A percentile compares a stretch with the other conserved stretches of the same genome.
Conservation (phyloP, 2,329 filamentous ascomycete species). For the Colletotrichum gloeosporioides region DNA sequence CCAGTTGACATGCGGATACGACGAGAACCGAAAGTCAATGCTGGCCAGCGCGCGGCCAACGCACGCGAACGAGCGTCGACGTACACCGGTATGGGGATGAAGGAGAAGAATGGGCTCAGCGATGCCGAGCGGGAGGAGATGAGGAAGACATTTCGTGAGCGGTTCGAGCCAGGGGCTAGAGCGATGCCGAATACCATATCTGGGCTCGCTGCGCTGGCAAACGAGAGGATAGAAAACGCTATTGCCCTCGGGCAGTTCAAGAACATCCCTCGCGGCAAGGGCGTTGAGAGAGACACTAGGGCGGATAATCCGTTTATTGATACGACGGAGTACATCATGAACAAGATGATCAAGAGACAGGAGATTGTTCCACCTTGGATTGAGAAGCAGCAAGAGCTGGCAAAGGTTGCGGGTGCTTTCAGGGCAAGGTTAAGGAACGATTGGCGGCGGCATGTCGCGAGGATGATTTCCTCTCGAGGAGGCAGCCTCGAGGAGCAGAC, state of each 20-base stretch:
- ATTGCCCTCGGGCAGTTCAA: conserved; percentile 90
- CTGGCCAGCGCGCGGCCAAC: conserved; percentile 54
- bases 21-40: conserved; percentile 39
- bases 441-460: conserved; percentile 83
- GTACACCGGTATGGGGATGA: conserved; percentile 55
- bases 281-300: conserved; percentile 80
- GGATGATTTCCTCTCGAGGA: conserved; percentile 78
- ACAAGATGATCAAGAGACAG: conserved; percentile 96
- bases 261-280: conserved; percentile 81
- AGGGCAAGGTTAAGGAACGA: conserved; percentile 76
- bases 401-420: conserved; percentile 72
- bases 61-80: conserved; percentile 63
- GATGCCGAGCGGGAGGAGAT: conserved; percentile 76
- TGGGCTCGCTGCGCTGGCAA: conserved; percentile 83
- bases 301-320: conserved; percentile 90
- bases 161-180: conserved; percentile 76
- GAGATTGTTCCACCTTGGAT: conserved; percentile 98
- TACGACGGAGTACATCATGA: conserved; percentile 97
- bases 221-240: conserved; percentile 91
- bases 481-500: conserved; percentile 79
- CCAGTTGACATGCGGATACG: conserved; percentile 60
- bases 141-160: conserved; percentile 76
- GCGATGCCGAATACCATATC: conserved; percentile 78
- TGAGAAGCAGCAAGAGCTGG: conserved; percentile 94
- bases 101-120: conserved; percentile 57